Evolutionary conservation across 176 grass and related monocot species (phyloP).

Genomic region (Cenchrus fungigraminus): DNA sequence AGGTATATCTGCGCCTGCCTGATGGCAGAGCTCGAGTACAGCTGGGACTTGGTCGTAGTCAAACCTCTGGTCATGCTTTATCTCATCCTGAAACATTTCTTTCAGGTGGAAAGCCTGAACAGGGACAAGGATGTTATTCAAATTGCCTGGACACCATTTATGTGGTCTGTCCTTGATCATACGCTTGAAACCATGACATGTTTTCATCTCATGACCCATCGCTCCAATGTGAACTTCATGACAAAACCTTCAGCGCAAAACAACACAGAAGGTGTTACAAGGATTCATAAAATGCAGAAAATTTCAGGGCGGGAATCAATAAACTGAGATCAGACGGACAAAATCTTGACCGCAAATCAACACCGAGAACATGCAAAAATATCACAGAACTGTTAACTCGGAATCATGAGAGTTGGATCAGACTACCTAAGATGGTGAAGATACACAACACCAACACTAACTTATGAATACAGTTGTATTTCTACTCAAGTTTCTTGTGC

Average conservation of each 20-base stretch:
- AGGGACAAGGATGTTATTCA: slow-evolving; percentile 71
- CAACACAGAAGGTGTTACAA: slow-evolving; percentile 27
- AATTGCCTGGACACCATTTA: slow-evolving; percentile 58
- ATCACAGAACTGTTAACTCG: slow-evolving; percentile 1
- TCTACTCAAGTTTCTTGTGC: too few relatives aligned
- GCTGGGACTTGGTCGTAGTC: slow-evolving; percentile 72
- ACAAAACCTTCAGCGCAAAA: slow-evolving; percentile 69
- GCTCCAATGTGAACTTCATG: slow-evolving; percentile 74
- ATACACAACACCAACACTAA: neutral
- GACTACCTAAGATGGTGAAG: slow-evolving; percentile 1
- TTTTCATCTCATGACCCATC: slow-evolving; percentile 69
- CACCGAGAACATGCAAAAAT: neutral
- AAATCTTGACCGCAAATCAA: too few relatives aligned
- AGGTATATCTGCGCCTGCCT: slow-evolving; percentile 70
- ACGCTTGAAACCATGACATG: slow-evolving; percentile 74
- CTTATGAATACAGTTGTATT: neutral
- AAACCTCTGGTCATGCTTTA: slow-evolving; percentile 88
- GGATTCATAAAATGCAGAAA: slow-evolving; percentile 12
- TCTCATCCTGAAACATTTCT: slow-evolving; percentile 69
- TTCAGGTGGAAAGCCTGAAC: slow-evolving; percentile 71
- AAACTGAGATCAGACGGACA: slow-evolving; percentile 28
- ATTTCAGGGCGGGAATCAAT: neutral
- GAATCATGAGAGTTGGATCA: too few relatives aligned
- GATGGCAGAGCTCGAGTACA: slow-evolving; percentile 82
- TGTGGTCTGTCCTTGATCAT: slow-evolving; percentile 61